Evolutionary conservation across 495 filamentous ascomycete genomes (phyloP), one percentile per base, ranked within the genome.

Genomic region (Penicillium samsonianum): DNA sequence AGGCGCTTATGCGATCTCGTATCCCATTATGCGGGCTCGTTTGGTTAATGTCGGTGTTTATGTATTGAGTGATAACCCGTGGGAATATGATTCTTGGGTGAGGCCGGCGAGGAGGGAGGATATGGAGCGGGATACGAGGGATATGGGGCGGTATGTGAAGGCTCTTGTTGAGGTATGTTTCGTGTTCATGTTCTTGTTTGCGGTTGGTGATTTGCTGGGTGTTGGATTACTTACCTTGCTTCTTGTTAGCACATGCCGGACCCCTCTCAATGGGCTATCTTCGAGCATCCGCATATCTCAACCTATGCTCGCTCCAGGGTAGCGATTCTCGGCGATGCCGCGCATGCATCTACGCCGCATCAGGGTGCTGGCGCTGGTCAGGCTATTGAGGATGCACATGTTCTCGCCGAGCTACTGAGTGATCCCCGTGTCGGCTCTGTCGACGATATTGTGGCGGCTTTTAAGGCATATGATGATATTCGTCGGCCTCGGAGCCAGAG

Each of bases 361-460:
- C 85, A 89, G 60, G 87, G 86, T 9, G 77, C 86, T 2, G 87
- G 87, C 1, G 86, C 86, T 0, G 86, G 87, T 0, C 81, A 86
- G 70, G 83, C 84, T 3, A 82, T 90, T 31, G 87, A 90, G 63
- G 87, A 90, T 69, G 81, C 84, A 6, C 79, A 79, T 46, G 75
- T 88, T 12, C 70, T 90, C 1, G 73, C 79, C 12, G 73, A 77
- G n/a, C 63, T 90, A 0, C 68, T 90, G 2, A 77, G 74, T 10
- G 73, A 82, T 47, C 0, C 42, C 7, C 55, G 63, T 3, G 69
- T 76, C 0, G 14, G n/a, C 1, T 47, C 60, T 0, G 38, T 38
- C 1, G 17, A 55, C 1, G 68, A 79, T 17, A 66, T 50, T 7
- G 46, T 64, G 2, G 73, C 68, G n/a, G 87, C 78, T 0, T 88